Base-by-base conservation (phyloP, 2,329 filamentous ascomycete genomes). In the Fulvia fulva region DNA sequence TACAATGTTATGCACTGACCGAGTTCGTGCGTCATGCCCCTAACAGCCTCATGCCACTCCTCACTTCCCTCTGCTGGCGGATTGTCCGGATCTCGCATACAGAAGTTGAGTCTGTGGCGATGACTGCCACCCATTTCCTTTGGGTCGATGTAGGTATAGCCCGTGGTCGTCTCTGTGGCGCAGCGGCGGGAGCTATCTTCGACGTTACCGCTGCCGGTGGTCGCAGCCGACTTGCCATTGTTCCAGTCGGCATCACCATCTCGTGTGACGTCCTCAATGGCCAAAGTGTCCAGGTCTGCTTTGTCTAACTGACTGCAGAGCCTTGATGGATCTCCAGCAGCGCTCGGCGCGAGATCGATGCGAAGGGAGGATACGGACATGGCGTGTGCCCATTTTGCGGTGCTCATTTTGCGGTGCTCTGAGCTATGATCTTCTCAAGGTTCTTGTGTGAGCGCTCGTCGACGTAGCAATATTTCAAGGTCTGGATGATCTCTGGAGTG, bases 381-480 rank as follows among this genome's bases (percentile, higher is more conserved):
- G 9, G 66, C 66, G 6, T 57, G 57, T 8, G 30, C 45, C 65
- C 66, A 68, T 9, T 55, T 58, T 11, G 56, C 51, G 12, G 63
- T 46, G 11, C 61, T 63, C 11, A 68, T 9, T 55, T 58, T 11
- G 56, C 51, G 12, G 63, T 46, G 11, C 61, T 63, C 11, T 55
- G 28, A 25, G 63, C 45, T 9, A 67, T 14, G 23, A 67, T 45
- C 6, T 46, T 11, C 14, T 56, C n/a, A 21, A 68, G 63, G 14
- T 65, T 65, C 1, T 34, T 47, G 2, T 60, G 51, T 0, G 63
- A 66, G 19, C 66, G 52, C 16, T 30, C 21, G 49, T 67, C 59
- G 5, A 50, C 45, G 55, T 59, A 67, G 46, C 66, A 68, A 54
- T 67, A 68, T 16, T 61, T 57, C 3, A 67, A 14, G 7, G 65